These are phyloP conservation scores for Metarhizium anisopliae DNA, from an alignment of 2,329 filamentous ascomycete genomes.

Conservation along the genomic window DNA sequence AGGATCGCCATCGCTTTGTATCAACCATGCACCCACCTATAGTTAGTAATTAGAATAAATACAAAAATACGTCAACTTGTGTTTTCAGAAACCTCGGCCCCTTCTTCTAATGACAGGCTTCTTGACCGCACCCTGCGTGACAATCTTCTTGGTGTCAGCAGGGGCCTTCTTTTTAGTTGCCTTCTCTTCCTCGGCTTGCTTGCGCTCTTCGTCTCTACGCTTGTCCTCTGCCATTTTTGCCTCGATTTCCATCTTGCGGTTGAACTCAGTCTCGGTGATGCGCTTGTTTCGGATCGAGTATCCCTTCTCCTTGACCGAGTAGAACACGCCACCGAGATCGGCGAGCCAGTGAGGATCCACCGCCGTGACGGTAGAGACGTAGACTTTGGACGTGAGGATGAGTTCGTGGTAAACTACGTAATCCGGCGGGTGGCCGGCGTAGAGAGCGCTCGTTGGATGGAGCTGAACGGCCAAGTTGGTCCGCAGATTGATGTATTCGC, in stretches of 20 bases:
- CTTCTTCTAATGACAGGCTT: constrained; percentile 50
- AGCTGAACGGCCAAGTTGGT: constrained; percentile 91
- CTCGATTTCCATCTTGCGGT: constrained; percentile 87
- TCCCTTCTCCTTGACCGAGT: constrained; percentile 94
- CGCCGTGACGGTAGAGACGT: constrained; percentile 93
- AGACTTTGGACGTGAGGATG: constrained; percentile 92
- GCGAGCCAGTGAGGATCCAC: constrained; percentile 97
- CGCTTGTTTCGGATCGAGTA: constrained; percentile 81
- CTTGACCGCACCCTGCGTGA: constrained; percentile 52
- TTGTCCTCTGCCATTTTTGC: constrained; percentile 85
- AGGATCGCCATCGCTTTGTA: neutral
- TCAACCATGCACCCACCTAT: neutral
- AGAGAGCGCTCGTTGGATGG: constrained; percentile 88
- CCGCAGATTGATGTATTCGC: constrained; percentile 93
- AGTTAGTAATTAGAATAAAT: neutral
- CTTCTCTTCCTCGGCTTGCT: constrained; percentile 40
- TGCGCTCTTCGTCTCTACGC: constrained; percentile 51
- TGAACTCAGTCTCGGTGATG: constrained; percentile 86
- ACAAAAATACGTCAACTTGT: neutral
- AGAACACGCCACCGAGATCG: constrained; percentile 93
- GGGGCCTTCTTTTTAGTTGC: constrained; percentile 26
- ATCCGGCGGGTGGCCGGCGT: constrained; percentile 90
- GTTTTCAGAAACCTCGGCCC: constrained; percentile 40
- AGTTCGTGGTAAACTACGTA: constrained; percentile 98
- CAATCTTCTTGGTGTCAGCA: constrained; percentile 43